Percentiles rank a stretch among this genome's conserved stretches.
Conservation (phyloP, 768 basidiomycete species). For the Mycena sanguinolenta region DNA sequence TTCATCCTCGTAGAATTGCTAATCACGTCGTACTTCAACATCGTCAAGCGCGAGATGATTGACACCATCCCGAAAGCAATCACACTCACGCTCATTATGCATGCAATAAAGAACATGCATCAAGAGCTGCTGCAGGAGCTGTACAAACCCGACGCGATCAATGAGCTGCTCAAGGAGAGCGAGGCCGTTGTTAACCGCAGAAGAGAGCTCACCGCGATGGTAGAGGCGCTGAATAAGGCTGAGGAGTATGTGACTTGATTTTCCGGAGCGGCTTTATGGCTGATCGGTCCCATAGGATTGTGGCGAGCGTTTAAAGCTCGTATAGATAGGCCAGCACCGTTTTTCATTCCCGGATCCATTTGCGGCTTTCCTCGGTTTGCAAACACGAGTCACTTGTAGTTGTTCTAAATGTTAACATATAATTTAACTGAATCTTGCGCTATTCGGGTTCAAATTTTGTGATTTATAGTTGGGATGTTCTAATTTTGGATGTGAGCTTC, state of each 20-base stretch:
- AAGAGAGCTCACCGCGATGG: conserved; percentile 95
- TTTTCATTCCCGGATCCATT: too few relatives aligned
- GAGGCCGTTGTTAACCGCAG: conserved; percentile 90
- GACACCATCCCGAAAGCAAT: conserved; percentile 99
- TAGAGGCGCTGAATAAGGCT: conserved; percentile 94
- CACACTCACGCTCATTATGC: conserved; percentile 89
- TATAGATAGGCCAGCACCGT: too few relatives aligned
- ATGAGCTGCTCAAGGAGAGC: conserved; percentile 95
- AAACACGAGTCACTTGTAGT: too few relatives aligned
- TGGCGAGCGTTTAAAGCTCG: too few relatives aligned
- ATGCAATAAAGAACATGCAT: conserved; percentile 95
- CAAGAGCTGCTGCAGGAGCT: conserved; percentile 93
- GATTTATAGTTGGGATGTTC: too few relatives aligned
- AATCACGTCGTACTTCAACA: conserved; percentile 97
- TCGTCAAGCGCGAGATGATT: conserved; percentile 99
- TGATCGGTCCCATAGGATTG: too few relatives aligned
- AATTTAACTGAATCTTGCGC: too few relatives aligned
- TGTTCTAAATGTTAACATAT: too few relatives aligned
- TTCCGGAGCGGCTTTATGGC: too few relatives aligned
- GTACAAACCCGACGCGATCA: conserved; percentile 97
- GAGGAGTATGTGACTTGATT: conserved; percentile 80
- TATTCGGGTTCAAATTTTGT: too few relatives aligned
- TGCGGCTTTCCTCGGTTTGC: too few relatives aligned
- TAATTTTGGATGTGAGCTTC: too few relatives aligned
- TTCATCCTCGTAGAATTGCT: conserved; percentile 75